Evolutionary conservation across 768 basidiomycete species (phyloP).

Genomic region (Strobilomyces dryophilus): DNA sequence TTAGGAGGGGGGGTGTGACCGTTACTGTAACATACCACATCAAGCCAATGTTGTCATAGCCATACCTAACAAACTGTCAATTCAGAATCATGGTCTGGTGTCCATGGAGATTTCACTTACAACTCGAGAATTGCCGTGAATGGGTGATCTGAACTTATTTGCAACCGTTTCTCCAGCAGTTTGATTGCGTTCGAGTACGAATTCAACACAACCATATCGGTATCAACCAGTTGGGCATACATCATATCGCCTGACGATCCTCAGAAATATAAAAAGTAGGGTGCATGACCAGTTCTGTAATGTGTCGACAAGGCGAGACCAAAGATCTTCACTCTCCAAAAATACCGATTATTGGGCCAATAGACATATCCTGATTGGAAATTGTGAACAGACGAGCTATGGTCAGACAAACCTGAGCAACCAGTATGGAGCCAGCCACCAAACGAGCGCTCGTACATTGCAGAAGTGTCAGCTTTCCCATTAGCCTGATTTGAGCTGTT

Average conservation of each 20-base stretch:
- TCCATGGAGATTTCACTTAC: not conserved
- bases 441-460: too few species aligned
- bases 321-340: too few species aligned
- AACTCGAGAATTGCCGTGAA: not conserved
- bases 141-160: constrained; percentile 12
- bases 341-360: too few species aligned
- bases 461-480: too few species aligned
- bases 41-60: not conserved
- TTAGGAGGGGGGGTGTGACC: too few species aligned
- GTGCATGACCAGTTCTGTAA: not conserved
- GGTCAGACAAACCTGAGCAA: too few species aligned
- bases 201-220: constrained; percentile 6
- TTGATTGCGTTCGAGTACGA: not conserved
- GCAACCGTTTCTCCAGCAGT: constrained; percentile 12
- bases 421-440: too few species aligned
- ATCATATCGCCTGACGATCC: constrained; percentile 3
- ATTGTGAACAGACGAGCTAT: too few species aligned
- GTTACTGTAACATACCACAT: too few species aligned
- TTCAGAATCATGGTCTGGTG: not conserved
- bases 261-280: not conserved
- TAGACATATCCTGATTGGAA: too few species aligned
- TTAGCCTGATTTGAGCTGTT: too few species aligned
- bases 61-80: not conserved
- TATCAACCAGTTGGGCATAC: constrained; percentile 2
- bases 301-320: too few species aligned